These are phyloP conservation scores for Exophiala sp. DNA, from an alignment of 2,329 filamentous ascomycete species.

Conservation along the genomic window DNA sequence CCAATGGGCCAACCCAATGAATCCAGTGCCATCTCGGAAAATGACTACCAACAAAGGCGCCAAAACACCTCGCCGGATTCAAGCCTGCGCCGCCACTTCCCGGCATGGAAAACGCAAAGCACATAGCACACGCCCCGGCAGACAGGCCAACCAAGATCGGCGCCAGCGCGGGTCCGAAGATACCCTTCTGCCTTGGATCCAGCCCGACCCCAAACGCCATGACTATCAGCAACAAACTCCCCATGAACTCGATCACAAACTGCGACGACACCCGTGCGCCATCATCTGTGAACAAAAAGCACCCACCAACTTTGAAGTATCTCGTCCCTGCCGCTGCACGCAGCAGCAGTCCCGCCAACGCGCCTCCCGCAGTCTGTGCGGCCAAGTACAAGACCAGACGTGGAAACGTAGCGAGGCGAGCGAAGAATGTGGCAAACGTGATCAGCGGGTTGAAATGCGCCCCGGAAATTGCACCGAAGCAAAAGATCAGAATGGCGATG, in stretches of 20 bases:
- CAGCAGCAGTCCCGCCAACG: slow-evolving; percentile 45
- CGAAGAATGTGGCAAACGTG: slow-evolving; percentile 52
- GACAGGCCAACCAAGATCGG: slow-evolving; percentile 48
- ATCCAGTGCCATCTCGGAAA: slow-evolving; percentile 39
- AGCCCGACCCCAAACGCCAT: slow-evolving; percentile 53
- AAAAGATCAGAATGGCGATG: slow-evolving; percentile 50
- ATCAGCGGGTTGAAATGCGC: slow-evolving; percentile 55
- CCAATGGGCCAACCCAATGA: slow-evolving; percentile 37
- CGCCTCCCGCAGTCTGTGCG: slow-evolving; percentile 46
- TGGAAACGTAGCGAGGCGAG: slow-evolving; percentile 48
- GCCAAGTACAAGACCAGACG: slow-evolving; percentile 47
- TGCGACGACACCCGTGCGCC: slow-evolving; percentile 38
- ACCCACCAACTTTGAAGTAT: slow-evolving; percentile 39
- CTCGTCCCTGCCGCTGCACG: slow-evolving; percentile 35
- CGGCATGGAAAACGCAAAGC: slow-evolving; percentile 37
- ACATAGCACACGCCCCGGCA: slow-evolving; percentile 37
- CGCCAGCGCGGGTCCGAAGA: slow-evolving; percentile 50
- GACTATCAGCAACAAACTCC: slow-evolving; percentile 46
- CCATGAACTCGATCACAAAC: slow-evolving; percentile 49
- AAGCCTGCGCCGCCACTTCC: slow-evolving; percentile 45
- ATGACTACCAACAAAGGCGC: slow-evolving; percentile 36
- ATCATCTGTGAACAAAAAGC: slow-evolving; percentile 36
- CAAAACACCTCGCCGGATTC: slow-evolving; percentile 48
- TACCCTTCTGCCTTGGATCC: slow-evolving; percentile 49
- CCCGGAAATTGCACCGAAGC: slow-evolving; percentile 48